Evolutionary conservation across 2,329 filamentous ascomycete genomes (phyloP), one percentile per base, ranked within the genome.

Genomic region (Keithomyces neogunnii): DNA sequence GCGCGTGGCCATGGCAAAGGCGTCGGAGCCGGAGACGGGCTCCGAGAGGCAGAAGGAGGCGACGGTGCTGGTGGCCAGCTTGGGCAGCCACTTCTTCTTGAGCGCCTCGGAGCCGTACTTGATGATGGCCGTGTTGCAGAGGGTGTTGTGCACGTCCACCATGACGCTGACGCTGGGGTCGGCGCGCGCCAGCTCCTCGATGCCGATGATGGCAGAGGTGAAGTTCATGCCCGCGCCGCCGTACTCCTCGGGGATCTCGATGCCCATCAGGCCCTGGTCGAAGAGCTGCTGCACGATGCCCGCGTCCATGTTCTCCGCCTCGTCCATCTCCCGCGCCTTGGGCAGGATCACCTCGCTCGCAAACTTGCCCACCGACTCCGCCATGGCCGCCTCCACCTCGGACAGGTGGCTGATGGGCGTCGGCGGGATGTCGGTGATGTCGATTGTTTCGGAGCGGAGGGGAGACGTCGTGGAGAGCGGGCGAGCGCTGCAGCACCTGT

Each of bases 201-300:
- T 99, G 31, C 89, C 92, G 44, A 99, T 85, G 65, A 99, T 96
- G 55, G 91, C 92, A 1, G 91, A 76, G 1, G 93, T 97, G 73
- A 99, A 99, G 80, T 96, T 96, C 93, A 99, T 97, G 60, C 91
- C 93, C 0, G 92, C 89, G 55, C 93, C 93, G 54, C 93, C 93
- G 66, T 86, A 99, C 70, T 96, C 91, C 70, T 99, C 93, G 13
- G 93, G 92, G 52, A 99, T 96, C 74, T 99, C 93, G 57, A 99
- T 81, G 55, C 90, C 87, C 93, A 99, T 99, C 47, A 99, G 76
- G 0, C 93, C 93, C 67, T 97, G 91, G 75, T 99, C 93, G 63
- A 99, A 99, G 49, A 96, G 80, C 71, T 93, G 88, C 74, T 96
- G 90, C 5, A 99, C 86, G 6, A 99, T 71, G 1, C 78, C 68